phyloP scores from a whole-genome alignment of 2,329 filamentous ascomycete species.

The Ambrosiella cleistominuta region DNA sequence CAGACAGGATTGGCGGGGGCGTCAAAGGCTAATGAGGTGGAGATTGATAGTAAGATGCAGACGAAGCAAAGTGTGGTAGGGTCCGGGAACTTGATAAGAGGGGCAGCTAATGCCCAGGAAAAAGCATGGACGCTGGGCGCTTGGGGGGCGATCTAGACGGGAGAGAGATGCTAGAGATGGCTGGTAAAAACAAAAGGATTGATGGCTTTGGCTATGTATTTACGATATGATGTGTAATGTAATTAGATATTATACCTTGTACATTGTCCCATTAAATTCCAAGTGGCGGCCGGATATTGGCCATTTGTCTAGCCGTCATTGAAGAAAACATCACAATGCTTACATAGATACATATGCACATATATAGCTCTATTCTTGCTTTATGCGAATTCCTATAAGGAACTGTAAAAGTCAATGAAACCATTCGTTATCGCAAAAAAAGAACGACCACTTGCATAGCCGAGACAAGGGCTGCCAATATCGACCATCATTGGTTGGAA shows the following conservation, averaged over 20 bases:
- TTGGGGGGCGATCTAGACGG: constrained; percentile 34
- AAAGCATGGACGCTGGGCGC: constrained; percentile 43
- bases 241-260: not conserved
- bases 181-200: not conserved
- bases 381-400: not conserved
- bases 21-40: constrained; percentile 39
- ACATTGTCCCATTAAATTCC: not conserved
- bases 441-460: not conserved
- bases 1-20: constrained; percentile 49
- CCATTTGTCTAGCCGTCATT: too few relatives aligned
- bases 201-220: not conserved
- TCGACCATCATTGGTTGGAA: not conserved
- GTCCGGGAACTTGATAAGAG: constrained; percentile 18
- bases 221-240: not conserved
- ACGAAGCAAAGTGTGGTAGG: constrained; percentile 34
- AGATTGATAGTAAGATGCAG: constrained; percentile 29
- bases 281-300: not conserved
- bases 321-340: not conserved
- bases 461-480: not conserved
- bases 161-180: not conserved
- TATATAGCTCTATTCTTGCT: not conserved
- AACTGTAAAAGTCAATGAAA: not conserved
- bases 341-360: not conserved
- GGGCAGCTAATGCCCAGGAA: constrained; percentile 21
- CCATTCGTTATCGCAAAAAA: not conserved